Evolutionary conservation across 208 protist species (phyloP), one percentile per base, ranked within the genome.

Genomic region (Acanthamoeba triangularis): DNA sequence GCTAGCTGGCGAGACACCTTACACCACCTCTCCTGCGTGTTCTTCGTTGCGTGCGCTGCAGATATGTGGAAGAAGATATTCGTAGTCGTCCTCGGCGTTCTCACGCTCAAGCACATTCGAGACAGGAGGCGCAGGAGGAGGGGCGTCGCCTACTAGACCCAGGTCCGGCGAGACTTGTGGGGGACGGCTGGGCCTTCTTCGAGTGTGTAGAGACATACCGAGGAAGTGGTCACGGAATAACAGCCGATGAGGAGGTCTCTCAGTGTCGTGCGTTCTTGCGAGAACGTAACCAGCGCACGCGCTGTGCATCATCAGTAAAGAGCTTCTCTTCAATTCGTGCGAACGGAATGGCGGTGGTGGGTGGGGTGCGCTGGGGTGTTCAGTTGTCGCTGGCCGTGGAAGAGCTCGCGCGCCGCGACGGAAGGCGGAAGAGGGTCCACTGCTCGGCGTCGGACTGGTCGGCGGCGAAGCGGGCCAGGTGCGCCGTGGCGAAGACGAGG

Each of bases 101-200:
- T 85, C 47, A 85, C 76, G 25, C 30, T 85, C 44, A 85, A 85
- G 76, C 76, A 85, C 76, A 35, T 85, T 25, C 76, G 76, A 18
- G 76, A 85, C 76, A 49, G 30, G 25, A 85, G 76, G 47, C 76
- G 76, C 35, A 49, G 35, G 44, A 49, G 76, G 44, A 49, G 76
- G n/a, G 76, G 13, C 28, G 76, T 49, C 6, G 76, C 30, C 47
- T 49, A 59, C 76, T 80, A 80, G 30, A 47, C 18, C 25, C 13
- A n/a, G 23, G 18, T 25, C 65, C 16, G 61, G 25, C 18, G 28
- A 67, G 25, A 10, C 41, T 2, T 47, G 41, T 47, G 52, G 52
- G 52, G 52, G 52, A 56, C 3, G 49, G 11, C 3, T 52, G 52
- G 11, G 16, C 11, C 16, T 20, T 20, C 16, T 56, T 56, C 18